These are phyloP conservation scores for Boletus speciosus DNA, from an alignment of 768 basidiomycete genomes.

Conservation along the genomic window DNA sequence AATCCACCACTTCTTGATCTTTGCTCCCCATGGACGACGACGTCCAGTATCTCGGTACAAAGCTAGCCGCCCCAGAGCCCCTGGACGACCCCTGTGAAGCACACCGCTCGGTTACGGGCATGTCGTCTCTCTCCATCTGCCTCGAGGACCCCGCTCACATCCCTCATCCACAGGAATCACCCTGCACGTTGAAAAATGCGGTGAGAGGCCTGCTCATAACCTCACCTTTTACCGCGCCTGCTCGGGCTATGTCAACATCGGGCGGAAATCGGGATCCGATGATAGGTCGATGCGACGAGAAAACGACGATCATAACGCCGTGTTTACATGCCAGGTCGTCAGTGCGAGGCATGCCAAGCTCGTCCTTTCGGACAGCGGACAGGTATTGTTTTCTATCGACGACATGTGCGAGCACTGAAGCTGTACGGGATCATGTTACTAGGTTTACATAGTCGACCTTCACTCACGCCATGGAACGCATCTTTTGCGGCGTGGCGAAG, in stretches of 20 bases:
- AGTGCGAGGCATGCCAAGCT: conserved; percentile 79
- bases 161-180: conserved; percentile 46
- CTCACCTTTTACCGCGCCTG: conserved; percentile 52
- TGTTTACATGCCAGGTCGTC: conserved; percentile 76
- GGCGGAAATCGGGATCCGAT: conserved; percentile 58
- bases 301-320: conserved; percentile 46
- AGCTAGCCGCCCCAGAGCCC: conserved; percentile 28
- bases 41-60: conserved; percentile 56
- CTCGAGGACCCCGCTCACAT: conserved; percentile 11
- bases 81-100: conserved; percentile 25
- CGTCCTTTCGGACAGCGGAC: conserved; percentile 64
- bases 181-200: conserved; percentile 55
- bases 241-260: conserved; percentile 56
- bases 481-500: conserved; percentile 52
- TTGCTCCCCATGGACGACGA: conserved; percentile 49
- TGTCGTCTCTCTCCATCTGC: conserved; percentile 20
- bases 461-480: conserved; percentile 78
- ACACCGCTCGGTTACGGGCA: conserved; percentile 42
- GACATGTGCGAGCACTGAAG: conserved; percentile 19
- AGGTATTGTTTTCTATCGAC: conserved; percentile 40
- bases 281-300: conserved; percentile 37
- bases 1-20: not conserved
- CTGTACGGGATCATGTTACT: not conserved
- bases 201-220: conserved; percentile 40
- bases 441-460: conserved; percentile 71